Base-by-base conservation (phyloP, 352 stramenopile genomes). In the Thalassiosira livingstoniorum region DNA sequence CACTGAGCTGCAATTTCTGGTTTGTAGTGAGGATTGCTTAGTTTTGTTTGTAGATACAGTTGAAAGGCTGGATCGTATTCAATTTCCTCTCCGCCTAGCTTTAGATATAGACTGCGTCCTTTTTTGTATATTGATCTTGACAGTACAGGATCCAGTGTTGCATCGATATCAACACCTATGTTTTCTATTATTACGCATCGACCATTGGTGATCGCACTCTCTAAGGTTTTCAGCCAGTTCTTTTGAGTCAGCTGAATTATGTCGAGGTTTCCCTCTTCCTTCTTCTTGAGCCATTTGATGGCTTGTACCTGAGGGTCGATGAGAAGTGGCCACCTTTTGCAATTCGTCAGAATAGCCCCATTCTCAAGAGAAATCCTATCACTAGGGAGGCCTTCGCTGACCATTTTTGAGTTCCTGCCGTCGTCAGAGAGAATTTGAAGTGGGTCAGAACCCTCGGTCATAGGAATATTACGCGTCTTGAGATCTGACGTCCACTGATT, bases 361-460 rank as follows among this genome's bases (percentile, higher is more conserved):
- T 99, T 99, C 75, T 99, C 97, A 27, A 99, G 97, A 29, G 96
- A 98, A 63, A 99, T 98, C 29, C 97, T 95, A 92, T 99, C 97
- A 45, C 97, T 97, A 5, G 97, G 97, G 18, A 99, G 85, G 4
- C 97, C 97, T 73, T 99, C 96, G 73, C 95, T 98, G 78, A 98
- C 97, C 97, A 99, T 99, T 82, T 98, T 97, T 2, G 97, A 96
- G 68, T 98, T 99, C 80, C 98, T 98, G 7, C 96, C 96, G 67
- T 99, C 97, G 21, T 96, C 98, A 21, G 97, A 98, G 31, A 99
- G 92, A 90, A 99, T 95, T 15, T 95, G 92, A 18, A 99, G 87
- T 27, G 97, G 97, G 75, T 99, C 97, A 39, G 98, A 97, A 35
- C 94, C 94, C 10, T 98, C 95, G 0, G 96, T 98, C 79, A 98